phyloP scores from a whole-genome alignment of 2,329 filamentous ascomycete genomes.

The Thermothelomyces thermophilus region DNA sequence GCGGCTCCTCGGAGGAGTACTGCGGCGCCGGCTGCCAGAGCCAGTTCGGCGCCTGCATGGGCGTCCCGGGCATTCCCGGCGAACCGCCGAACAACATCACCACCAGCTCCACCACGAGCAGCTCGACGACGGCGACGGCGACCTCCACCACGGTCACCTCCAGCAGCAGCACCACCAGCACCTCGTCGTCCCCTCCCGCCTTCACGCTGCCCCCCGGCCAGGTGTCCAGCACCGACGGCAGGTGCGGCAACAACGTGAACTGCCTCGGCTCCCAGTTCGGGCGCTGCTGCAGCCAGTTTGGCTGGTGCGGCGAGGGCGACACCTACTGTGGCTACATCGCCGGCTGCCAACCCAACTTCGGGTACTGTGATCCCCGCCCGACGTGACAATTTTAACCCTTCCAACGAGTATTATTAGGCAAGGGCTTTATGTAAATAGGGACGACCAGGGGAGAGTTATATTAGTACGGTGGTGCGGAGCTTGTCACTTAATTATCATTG shows the following conservation, averaged over 20 bases:
- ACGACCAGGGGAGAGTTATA: no score
- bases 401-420: no score
- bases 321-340: conserved; percentile 27
- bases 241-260: conserved; percentile 23
- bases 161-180: not conserved
- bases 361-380: conserved; percentile 25
- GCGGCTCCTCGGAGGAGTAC: conserved; percentile 22
- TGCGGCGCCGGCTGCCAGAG: conserved; percentile 24
- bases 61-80: conserved; percentile 13
- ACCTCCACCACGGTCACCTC: not conserved
- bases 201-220: conserved; percentile 20
- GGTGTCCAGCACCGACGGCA: conserved; percentile 23
- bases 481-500: no score
- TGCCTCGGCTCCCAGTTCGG: conserved; percentile 24
- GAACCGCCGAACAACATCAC: conserved; percentile 10
- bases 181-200: conserved; percentile 7
- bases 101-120: conserved; percentile 5
- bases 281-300: conserved; percentile 27
- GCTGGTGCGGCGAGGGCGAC: conserved; percentile 27
- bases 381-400: no score
- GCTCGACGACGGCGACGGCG: conserved; percentile 4
- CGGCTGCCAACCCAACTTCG: conserved; percentile 28
- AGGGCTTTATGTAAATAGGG: no score
- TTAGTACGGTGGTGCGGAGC: no score
- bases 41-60: conserved; percentile 23